A percentile compares a stretch with the other conserved stretches of the same genome.
Evolutionary conservation across 1,284 basidiomycete species (phyloP).

Genomic region (Cutaneotrichosporon cyanovorans): DNA sequence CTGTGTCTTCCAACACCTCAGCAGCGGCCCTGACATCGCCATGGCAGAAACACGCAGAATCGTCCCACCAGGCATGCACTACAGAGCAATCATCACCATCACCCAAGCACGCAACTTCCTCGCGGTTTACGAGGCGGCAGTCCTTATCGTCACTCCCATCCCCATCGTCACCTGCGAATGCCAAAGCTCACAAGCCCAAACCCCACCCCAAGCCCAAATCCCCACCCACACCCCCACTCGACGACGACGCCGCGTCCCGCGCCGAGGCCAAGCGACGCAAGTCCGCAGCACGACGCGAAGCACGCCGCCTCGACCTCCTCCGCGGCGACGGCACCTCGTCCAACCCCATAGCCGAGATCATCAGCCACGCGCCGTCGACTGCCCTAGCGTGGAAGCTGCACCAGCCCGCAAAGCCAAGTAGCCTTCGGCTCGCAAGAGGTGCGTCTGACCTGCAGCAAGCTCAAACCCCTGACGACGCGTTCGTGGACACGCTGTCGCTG

Average conservation of each 20-base stretch:
- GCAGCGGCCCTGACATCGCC: too few relatives aligned
- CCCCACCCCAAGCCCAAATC: not conserved
- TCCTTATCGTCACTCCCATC: too few relatives aligned
- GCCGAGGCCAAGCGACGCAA: constrained; percentile 27
- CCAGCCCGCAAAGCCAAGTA: constrained; percentile 5
- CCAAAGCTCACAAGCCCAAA: too few relatives aligned
- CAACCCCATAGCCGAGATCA: constrained; percentile 12
- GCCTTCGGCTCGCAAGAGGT: constrained; percentile 20
- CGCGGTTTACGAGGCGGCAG: too few relatives aligned
- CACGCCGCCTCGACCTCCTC: constrained; percentile 35
- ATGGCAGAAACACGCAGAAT: too few relatives aligned
- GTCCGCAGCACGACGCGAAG: constrained; percentile 25
- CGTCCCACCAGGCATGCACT: too few relatives aligned
- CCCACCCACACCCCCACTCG: not conserved
- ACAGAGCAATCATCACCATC: too few relatives aligned
- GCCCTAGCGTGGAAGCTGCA: not conserved
- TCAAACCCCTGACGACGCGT: constrained; percentile 17
- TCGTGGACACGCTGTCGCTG: constrained; percentile 25
- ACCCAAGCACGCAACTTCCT: too few relatives aligned
- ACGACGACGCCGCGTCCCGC: constrained; percentile 7
- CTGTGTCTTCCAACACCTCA: too few relatives aligned
- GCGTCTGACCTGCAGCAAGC: not conserved
- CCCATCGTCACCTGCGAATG: too few relatives aligned
- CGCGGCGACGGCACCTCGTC: constrained; percentile 38
- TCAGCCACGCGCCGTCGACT: constrained; percentile 11